Percentiles rank a stretch among this genome's conserved stretches.
These are phyloP conservation scores for Pestalotiopsis fici DNA, from an alignment of 2,329 filamentous ascomycete genomes.

Conservation along the genomic window DNA sequence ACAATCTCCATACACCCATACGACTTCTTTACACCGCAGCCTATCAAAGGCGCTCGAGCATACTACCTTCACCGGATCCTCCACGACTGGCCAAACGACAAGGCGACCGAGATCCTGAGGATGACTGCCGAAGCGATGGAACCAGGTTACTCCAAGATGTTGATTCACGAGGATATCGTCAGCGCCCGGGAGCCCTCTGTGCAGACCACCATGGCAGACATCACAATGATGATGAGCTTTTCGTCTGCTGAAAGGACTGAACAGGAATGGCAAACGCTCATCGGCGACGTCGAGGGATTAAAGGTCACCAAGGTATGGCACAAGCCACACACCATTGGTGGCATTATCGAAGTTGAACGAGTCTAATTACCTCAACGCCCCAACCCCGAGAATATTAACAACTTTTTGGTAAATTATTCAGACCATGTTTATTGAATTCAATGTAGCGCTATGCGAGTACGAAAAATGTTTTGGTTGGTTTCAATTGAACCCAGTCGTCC, in stretches of 20 bases:
- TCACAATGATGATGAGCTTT: not conserved
- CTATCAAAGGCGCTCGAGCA: slow-evolving; percentile 36
- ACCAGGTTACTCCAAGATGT: slow-evolving; percentile 34
- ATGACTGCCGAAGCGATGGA: slow-evolving; percentile 25
- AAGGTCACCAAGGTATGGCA: not conserved
- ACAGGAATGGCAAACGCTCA: not conserved
- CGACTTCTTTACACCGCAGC: slow-evolving; percentile 40
- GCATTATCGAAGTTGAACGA: too few relatives aligned
- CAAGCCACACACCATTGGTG: too few relatives aligned
- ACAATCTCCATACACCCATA: slow-evolving; percentile 30
- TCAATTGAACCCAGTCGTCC: too few relatives aligned
- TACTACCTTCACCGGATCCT: slow-evolving; percentile 19
- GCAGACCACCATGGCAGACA: not conserved
- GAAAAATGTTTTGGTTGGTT: too few relatives aligned
- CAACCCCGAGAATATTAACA: too few relatives aligned
- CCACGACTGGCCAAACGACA: slow-evolving; percentile 22
- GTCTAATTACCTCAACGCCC: too few relatives aligned
- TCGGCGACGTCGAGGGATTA: not conserved
- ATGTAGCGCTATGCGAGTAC: too few relatives aligned
- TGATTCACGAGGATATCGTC: slow-evolving; percentile 33
- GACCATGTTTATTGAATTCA: too few relatives aligned
- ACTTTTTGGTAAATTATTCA: too few relatives aligned
- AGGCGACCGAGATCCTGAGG: slow-evolving; percentile 23
- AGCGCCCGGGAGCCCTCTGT: not conserved
- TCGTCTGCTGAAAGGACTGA: not conserved